A percentile compares a stretch with the other conserved stretches of the same genome.
phyloP scores from a whole-genome alignment of 2,329 filamentous ascomycete species.

The Ceratocystis ficicola region DNA sequence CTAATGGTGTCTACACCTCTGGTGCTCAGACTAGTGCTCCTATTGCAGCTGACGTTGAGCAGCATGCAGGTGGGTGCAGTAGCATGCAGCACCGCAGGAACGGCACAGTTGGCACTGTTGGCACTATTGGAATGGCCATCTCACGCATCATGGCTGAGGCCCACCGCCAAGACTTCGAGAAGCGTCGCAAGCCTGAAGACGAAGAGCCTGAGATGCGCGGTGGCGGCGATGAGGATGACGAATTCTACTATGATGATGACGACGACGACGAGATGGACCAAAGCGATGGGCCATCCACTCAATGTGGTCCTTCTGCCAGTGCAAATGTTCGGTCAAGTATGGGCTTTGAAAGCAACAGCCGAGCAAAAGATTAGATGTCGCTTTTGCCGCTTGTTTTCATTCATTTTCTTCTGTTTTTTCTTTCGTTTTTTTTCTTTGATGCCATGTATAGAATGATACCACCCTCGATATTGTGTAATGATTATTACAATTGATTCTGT shows the following conservation, averaged over 20 bases:
- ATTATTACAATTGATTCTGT: background rate
- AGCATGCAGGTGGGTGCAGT: slow-evolving; percentile 25
- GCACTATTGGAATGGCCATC: slow-evolving; percentile 31
- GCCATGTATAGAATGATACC: background rate
- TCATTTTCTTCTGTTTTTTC: background rate
- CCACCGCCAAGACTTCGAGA: slow-evolving; percentile 85
- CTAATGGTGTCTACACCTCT: background rate
- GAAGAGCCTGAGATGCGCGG: slow-evolving; percentile 23
- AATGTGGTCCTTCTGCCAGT: background rate
- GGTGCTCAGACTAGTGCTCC: background rate
- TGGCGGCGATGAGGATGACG: slow-evolving; percentile 24
- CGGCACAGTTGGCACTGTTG: slow-evolving; percentile 20
- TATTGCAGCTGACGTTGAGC: slow-evolving; percentile 8
- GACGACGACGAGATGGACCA: slow-evolving; percentile 27
- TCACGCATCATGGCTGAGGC: slow-evolving; percentile 64
- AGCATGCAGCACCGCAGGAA: slow-evolving; percentile 13
- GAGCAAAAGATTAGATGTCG: slow-evolving; percentile 5
- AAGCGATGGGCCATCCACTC: background rate
- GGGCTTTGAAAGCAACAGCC: slow-evolving; percentile 9
- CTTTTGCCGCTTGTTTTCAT: background rate
- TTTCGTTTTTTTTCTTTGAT: background rate
- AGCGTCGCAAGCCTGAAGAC: slow-evolving; percentile 43
- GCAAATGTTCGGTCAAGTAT: slow-evolving; percentile 4
- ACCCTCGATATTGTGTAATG: background rate
- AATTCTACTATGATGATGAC: slow-evolving; percentile 24